phyloP scores from a whole-genome alignment of 352 stramenopile genomes.

The Phytophthora uliginosa region DNA sequence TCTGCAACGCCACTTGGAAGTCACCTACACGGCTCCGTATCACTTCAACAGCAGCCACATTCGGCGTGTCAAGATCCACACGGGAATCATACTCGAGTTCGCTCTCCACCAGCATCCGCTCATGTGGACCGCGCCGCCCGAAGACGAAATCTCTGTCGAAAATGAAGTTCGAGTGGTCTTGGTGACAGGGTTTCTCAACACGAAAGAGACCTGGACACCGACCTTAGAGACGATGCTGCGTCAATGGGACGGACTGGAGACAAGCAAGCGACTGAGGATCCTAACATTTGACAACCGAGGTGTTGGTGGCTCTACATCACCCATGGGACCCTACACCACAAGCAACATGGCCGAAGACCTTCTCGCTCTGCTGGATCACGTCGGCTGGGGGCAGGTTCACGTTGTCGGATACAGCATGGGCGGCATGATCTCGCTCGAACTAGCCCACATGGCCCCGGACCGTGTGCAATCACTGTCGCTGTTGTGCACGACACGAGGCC shows the following conservation, averaged over 20 bases:
- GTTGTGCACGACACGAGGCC: constrained; percentile 49
- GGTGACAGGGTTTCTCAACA: constrained; percentile 55
- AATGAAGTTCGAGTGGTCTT: constrained; percentile 43
- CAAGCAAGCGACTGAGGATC: constrained; percentile 33
- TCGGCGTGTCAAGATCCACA: constrained; percentile 36
- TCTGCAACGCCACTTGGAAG: constrained; percentile 42
- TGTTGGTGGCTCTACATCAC: constrained; percentile 47
- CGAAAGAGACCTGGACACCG: constrained; percentile 53
- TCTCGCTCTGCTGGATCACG: constrained; percentile 51
- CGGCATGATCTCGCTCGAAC: constrained; percentile 62
- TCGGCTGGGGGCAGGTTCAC: constrained; percentile 49
- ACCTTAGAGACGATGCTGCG: constrained; percentile 46
- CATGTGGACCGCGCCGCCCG: constrained; percentile 3
- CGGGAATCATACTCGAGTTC: constrained; percentile 52
- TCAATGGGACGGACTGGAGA: constrained; percentile 31
- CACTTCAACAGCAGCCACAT: constrained; percentile 44
- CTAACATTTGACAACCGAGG: constrained; percentile 60
- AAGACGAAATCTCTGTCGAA: neutral
- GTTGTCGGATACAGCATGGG: constrained; percentile 60
- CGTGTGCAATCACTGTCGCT: constrained; percentile 53
- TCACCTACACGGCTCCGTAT: constrained; percentile 38
- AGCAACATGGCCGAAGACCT: constrained; percentile 54
- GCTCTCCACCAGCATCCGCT: constrained; percentile 42
- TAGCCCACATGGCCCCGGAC: constrained; percentile 38
- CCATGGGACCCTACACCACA: constrained; percentile 49